Evolutionary conservation across 768 basidiomycete species (phyloP), one percentile per base, ranked within the genome.

Genomic region (Lactarius hengduanensis): DNA sequence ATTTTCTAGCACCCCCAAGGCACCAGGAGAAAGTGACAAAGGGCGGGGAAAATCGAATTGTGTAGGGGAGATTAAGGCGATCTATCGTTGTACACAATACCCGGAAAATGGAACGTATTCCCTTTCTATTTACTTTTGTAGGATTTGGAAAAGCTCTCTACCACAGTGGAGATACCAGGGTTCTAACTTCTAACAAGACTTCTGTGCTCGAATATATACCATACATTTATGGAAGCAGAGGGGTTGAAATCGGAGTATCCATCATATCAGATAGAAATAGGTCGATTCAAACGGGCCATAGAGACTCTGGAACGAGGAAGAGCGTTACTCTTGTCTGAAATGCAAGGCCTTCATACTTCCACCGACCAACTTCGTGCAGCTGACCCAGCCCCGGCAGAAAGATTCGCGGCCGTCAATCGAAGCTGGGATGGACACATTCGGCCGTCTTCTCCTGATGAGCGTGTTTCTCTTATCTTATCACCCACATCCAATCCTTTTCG

Each of bases 281-380:
- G 20, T 56, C 54, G 20, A 20, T 1, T 15, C 22, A 11, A 56
- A 4, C 16, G 10, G 20, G 62, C 62, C 2, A 26, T 56, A 13
- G 28, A 43, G 30, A 16, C 55, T n/a, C 22, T 62, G 18, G 56
- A 57, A 20, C 56, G 30, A 36, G 56, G 34, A 11, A 40, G 61
- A 22, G 61, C 53, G 11, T 34, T 62, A 3, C 47, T 61, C 8
- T 61, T 50, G 61, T 61, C 61, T 4, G 59, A 60, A 32, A 32
- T 60, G 59, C 32, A 54, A 16, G 54, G 40, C 26, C 10, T 62
- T 3, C 54, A 41, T 3, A 62, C 40, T 11, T 56, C 54, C n/a
- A 30, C 11, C 8, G 62, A 40, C 38, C 34, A 26, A 54, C 60
- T 61, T 13, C 7, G 8, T 10, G 26, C 4, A 16, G 28, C 30